Evolutionary conservation across 345 rosid species (phyloP).

Genomic region (Zanthoxylum bungeanum): DNA sequence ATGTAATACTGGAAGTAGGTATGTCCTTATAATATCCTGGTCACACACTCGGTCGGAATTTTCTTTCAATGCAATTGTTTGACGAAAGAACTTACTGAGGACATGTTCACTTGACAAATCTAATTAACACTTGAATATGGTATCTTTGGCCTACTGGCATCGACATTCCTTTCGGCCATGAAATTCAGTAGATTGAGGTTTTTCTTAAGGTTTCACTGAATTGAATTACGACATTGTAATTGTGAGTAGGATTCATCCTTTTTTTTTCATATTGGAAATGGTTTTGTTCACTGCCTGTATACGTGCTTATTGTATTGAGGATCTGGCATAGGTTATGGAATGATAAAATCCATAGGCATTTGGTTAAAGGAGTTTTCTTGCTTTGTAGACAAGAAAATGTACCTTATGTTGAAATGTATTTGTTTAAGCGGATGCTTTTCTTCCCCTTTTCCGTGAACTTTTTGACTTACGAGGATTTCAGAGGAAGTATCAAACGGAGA

Average conservation of each 20-base stretch:
- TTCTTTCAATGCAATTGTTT: conserved; percentile 4
- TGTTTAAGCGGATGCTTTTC: neutral
- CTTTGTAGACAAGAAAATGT: neutral
- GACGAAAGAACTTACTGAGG: conserved; percentile 2
- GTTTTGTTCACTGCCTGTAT: neutral
- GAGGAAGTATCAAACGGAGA: neutral
- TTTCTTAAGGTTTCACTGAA: neutral
- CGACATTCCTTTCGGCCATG: neutral
- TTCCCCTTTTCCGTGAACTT: conserved; percentile 1
- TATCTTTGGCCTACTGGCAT: too few species aligned
- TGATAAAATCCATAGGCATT: neutral
- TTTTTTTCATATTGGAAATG: neutral
- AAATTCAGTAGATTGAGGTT: conserved; percentile 3
- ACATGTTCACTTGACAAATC: conserved; percentile 8
- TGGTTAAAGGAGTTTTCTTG: neutral
- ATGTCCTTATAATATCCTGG: neutral
- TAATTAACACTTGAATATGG: neutral
- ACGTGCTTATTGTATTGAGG: neutral
- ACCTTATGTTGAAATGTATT: neutral
- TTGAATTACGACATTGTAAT: neutral
- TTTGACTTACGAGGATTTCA: neutral
- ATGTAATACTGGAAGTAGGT: conserved; percentile 11
- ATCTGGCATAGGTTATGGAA: conserved; percentile 4
- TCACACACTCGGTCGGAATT: neutral
- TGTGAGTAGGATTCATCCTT: neutral